Evolutionary conservation across 1,284 basidiomycete species (phyloP).

Genomic region (Cystobasidiaceae sp.): DNA sequence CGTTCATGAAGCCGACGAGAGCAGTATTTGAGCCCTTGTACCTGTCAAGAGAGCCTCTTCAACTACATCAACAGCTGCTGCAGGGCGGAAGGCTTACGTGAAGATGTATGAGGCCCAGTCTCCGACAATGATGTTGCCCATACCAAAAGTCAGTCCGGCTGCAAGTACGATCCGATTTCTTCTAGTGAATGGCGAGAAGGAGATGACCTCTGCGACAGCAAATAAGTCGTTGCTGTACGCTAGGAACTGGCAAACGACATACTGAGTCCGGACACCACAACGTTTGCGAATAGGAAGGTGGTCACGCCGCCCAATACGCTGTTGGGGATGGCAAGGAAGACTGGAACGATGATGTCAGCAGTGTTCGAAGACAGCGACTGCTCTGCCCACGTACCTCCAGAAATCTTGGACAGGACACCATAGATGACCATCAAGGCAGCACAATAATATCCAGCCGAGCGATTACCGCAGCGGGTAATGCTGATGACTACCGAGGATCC

Average conservation of each 20-base stretch:
- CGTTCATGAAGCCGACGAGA: conserved; percentile 65
- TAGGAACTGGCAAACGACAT: no score
- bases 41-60: no score
- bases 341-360: no score
- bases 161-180: conserved; percentile 65
- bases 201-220: no score
- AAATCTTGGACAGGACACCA: conserved; percentile 71
- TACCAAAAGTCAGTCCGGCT: conserved; percentile 61
- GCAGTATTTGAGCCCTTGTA: conserved; percentile 54
- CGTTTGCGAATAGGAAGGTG: conserved; percentile 54
- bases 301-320: conserved; percentile 77
- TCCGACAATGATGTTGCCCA: conserved; percentile 57
- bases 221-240: no score
- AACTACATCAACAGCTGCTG: no score
- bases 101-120: conserved; percentile 43
- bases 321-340: conserved; percentile 57
- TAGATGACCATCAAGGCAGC: conserved; percentile 55
- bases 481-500: conserved; percentile 59
- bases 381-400: no score
- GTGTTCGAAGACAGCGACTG: no score
- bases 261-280: conserved; percentile 59
- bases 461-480: conserved; percentile 70
- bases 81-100: conserved; percentile 49
- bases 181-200: conserved; percentile 60
- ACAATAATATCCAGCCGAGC: conserved; percentile 55